Evolutionary conservation across 768 basidiomycete genomes (phyloP).

Genomic region (Postia placenta): DNA sequence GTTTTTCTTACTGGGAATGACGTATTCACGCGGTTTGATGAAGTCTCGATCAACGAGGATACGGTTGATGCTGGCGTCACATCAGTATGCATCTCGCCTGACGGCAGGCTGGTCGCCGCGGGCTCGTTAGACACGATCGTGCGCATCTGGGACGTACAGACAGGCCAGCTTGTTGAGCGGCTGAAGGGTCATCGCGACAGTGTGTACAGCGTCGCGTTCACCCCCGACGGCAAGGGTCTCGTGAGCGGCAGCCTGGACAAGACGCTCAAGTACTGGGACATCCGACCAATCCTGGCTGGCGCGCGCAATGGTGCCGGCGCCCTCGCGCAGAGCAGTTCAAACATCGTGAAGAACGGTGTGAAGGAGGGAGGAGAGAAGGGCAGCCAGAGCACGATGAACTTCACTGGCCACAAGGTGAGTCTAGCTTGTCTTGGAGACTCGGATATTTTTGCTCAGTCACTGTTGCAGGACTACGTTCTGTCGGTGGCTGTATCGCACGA

Average conservation of each 20-base stretch:
- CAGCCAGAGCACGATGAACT: constrained; percentile 70
- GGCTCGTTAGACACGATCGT: constrained; percentile 58
- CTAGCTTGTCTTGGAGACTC: background rate
- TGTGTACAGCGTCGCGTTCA: constrained; percentile 77
- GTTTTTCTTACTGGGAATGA: background rate
- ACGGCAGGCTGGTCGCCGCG: constrained; percentile 53
- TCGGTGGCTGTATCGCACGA: constrained; percentile 83
- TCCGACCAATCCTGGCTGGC: constrained; percentile 28
- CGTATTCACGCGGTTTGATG: background rate
- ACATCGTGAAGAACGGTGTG: constrained; percentile 26
- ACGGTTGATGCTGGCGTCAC: constrained; percentile 58
- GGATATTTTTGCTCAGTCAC: background rate
- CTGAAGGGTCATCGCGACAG: constrained; percentile 56
- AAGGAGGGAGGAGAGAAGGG: constrained; percentile 35
- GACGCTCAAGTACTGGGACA: constrained; percentile 60
- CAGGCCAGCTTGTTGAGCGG: constrained; percentile 50
- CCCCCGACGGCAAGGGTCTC: constrained; percentile 81
- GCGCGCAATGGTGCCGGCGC: constrained; percentile 11
- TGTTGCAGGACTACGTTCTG: constrained; percentile 59
- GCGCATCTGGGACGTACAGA: constrained; percentile 65
- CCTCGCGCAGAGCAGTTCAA: constrained; percentile 9
- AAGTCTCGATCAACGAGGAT: constrained; percentile 42
- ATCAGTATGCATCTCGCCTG: constrained; percentile 51
- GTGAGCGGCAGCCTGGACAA: constrained; percentile 82
- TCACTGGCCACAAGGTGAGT: constrained; percentile 79